A percentile compares a stretch with the other conserved stretches of the same genome.
Conservation (phyloP, 805 yeast genomes). For the Saccharomycopsis fermentans region DNA sequence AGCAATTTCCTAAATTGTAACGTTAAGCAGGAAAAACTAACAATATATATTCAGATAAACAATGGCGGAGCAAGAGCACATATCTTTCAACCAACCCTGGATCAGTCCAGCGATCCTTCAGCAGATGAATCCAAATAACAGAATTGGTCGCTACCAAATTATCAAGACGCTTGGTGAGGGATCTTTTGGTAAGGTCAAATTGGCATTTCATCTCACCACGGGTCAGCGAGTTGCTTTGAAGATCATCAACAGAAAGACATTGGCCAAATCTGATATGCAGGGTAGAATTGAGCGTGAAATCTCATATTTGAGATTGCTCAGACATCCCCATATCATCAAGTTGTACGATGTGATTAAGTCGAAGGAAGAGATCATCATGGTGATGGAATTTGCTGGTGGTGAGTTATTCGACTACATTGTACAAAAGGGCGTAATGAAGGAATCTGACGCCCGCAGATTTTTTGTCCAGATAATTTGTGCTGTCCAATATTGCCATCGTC, state of each 20-base stretch:
- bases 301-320: slow-evolving; percentile 70
- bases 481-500: slow-evolving; percentile 92
- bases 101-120: slow-evolving; percentile 14
- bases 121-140: slow-evolving; percentile 17
- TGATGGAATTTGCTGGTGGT: slow-evolving; percentile 92
- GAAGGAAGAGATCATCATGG: slow-evolving; percentile 94
- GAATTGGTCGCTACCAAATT: slow-evolving; percentile 89
- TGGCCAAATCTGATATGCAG: slow-evolving; percentile 94
- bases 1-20: too few species aligned
- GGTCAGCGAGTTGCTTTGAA: slow-evolving; percentile 89
- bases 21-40: too few species aligned
- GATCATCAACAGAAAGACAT: slow-evolving; percentile 82
- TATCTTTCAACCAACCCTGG: slow-evolving; percentile 15
- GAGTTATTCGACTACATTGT: slow-evolving; percentile 93
- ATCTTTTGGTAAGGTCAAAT: slow-evolving; percentile 90
- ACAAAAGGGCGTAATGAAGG: slow-evolving; percentile 87
- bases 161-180: slow-evolving; percentile 93
- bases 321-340: slow-evolving; percentile 95
- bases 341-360: slow-evolving; percentile 91
- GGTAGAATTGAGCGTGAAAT: slow-evolving; percentile 94
- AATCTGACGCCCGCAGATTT: slow-evolving; percentile 82
- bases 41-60: background rate
- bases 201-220: slow-evolving; percentile 82
- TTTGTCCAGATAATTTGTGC: slow-evolving; percentile 96
- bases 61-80: slow-evolving; percentile 1